Base-by-base conservation (phyloP, 78 protist species). In the Dictyostelium firmibasis region DNA sequence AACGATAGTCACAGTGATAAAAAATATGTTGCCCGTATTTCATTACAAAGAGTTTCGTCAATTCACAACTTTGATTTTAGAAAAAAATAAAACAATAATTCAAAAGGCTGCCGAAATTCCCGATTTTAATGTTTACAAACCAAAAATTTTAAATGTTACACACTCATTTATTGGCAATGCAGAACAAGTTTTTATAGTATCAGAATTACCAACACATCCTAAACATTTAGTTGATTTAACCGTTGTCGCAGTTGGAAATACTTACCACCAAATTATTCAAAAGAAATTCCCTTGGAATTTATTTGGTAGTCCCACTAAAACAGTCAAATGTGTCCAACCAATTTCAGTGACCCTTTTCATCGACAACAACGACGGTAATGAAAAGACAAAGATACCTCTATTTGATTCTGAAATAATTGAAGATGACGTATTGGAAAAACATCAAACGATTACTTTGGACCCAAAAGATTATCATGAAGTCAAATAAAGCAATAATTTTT, bases 401-500 rank as follows among this genome's bases (percentile, higher is more conserved):
- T 20, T 4, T 62, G 11, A n/a, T 4, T 8, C 25, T 6, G 29
- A 16, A 23, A 23, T 23, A 23, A 25, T 62, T 25, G 79, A 72
- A 16, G 29, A 72, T 6, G 79, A 72, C 9, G 18, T 72, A 0
- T 16, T 33, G 29, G 79, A 72, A 72, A 18, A 33, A 16, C 8
- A 72, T 16, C 79, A 72, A 18, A 11, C 29, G 6, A 77, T 77
- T 41, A 47, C 23, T 20, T 77, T 77, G 8, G 83, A 77, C n/a
- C 36, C n/a, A 77, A 77, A 43, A 20, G 57, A 77, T 41, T 77
- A 41, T 18, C 79, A 18, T 77, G 60, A 77, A 77, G 83, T 77
- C 23, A 5, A 31, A 8, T n/a, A 77, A 16, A 77, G 41, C 4
- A 77, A 77, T 5, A 41, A 67, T 14, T 10, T 50, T 14, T 50